Percentiles rank a stretch among this genome's conserved stretches.
These are phyloP conservation scores for Emmonsia crescens DNA, from an alignment of 2,329 filamentous ascomycete genomes.

Conservation along the genomic window DNA sequence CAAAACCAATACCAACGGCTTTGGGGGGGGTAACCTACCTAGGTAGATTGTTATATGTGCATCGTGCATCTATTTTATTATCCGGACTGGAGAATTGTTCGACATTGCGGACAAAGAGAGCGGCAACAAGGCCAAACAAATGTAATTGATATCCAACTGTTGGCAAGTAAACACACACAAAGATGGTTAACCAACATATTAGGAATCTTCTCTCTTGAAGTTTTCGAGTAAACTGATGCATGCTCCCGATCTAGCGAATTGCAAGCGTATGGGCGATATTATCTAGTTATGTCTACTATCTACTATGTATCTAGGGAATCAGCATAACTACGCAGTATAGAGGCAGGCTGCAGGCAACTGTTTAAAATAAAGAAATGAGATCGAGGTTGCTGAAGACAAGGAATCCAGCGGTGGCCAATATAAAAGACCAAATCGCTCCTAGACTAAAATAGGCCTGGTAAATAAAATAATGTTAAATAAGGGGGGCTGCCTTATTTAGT, in stretches of 20 bases:
- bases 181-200: background rate
- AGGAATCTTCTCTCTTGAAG: background rate
- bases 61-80: background rate
- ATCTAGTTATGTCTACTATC: background rate
- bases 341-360: background rate
- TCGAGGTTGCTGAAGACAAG: too few relatives aligned
- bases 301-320: too few relatives aligned
- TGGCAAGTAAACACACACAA: background rate
- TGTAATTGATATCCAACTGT: background rate
- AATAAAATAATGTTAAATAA: too few relatives aligned
- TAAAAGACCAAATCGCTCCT: background rate
- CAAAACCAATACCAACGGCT: background rate
- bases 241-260: background rate
- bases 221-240: background rate
- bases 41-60: background rate
- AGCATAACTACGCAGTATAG: too few relatives aligned
- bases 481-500: background rate
- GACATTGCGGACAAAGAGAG: background rate
- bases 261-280: background rate
- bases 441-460: background rate
- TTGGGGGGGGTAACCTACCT: too few relatives aligned
- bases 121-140: background rate
- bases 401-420: background rate
- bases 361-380: background rate
- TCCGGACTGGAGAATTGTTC: background rate